A percentile compares a stretch with the other conserved stretches of the same genome.
Evolutionary conservation across 345 rosid species (phyloP).

Genomic region (Boechera retrofracta): DNA sequence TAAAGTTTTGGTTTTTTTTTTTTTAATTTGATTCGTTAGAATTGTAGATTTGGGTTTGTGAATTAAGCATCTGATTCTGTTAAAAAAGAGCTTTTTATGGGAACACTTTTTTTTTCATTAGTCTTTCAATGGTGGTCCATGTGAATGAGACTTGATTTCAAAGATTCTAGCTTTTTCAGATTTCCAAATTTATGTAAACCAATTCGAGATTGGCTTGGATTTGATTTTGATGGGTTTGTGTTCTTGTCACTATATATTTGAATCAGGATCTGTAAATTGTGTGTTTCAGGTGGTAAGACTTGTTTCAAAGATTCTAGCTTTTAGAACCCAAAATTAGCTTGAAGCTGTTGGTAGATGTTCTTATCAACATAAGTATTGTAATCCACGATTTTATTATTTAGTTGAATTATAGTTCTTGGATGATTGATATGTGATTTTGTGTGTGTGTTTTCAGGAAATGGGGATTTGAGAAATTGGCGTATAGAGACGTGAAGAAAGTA

Average conservation of each 20-base stretch:
- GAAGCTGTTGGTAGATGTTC: not conserved
- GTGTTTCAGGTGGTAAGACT: not conserved
- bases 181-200: constrained; percentile 4
- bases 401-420: not conserved
- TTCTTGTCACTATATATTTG: not conserved
- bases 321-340: not conserved
- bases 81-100: not conserved
- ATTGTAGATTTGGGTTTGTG: constrained; percentile 12
- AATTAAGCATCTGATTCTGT: constrained; percentile 32
- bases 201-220: not conserved
- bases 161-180: constrained; percentile 36
- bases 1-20: not conserved
- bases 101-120: constrained; percentile 11
- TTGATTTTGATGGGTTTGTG: constrained; percentile 24
- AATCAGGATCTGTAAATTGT: not conserved
- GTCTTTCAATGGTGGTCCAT: constrained; percentile 28
- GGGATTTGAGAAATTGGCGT: constrained; percentile 95
- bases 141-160: constrained; percentile 29
- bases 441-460: constrained; percentile 64
- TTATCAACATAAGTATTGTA: too few relatives aligned
- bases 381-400: not conserved
- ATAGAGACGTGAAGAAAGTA: constrained; percentile 71
- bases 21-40: not conserved
- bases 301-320: constrained; percentile 2
- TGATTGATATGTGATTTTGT: constrained; percentile 4